These are phyloP conservation scores for Coniferiporia weirii DNA, from an alignment of 1,284 basidiomycete species.

Conservation along the genomic window DNA sequence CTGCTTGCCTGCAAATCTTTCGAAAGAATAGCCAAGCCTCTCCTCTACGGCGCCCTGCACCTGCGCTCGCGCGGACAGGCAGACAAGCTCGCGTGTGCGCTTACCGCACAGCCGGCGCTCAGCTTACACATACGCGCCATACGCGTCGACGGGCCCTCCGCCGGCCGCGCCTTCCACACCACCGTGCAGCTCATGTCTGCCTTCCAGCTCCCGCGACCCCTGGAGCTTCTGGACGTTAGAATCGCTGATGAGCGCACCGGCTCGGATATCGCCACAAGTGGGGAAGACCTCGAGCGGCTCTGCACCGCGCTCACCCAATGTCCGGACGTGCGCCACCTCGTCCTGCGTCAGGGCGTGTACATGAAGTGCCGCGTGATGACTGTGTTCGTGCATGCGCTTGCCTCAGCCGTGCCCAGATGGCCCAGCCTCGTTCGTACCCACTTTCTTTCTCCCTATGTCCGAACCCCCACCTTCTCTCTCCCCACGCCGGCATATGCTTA, in stretches of 20 bases:
- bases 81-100: slow-evolving; percentile 34
- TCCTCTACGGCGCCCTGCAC: slow-evolving; percentile 45
- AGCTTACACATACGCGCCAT: slow-evolving; percentile 36
- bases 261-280: slow-evolving; percentile 20
- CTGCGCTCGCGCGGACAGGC: slow-evolving; percentile 36
- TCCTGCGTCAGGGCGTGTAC: slow-evolving; percentile 12
- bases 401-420: slow-evolving; percentile 6
- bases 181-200: slow-evolving; percentile 23
- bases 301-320: slow-evolving; percentile 33
- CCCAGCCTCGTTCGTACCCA: slow-evolving; percentile 10
- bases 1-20: slow-evolving; percentile 46
- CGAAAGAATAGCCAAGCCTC: slow-evolving; percentile 46
- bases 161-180: slow-evolving; percentile 26
- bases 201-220: background rate
- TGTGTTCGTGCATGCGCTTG: slow-evolving; percentile 1
- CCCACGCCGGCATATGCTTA: too few relatives aligned
- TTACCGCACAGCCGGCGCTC: slow-evolving; percentile 33
- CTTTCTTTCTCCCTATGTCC: too few relatives aligned
- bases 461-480: too few relatives aligned
- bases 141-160: slow-evolving; percentile 31
- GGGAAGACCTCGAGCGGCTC: slow-evolving; percentile 33
- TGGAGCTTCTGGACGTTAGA: slow-evolving; percentile 40
- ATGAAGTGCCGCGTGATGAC: background rate
- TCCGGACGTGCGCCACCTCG: slow-evolving; percentile 4
- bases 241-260: slow-evolving; percentile 32